Evolutionary conservation across 139 green algal species (phyloP).

Genomic region (Micromonas pusilla): DNA sequence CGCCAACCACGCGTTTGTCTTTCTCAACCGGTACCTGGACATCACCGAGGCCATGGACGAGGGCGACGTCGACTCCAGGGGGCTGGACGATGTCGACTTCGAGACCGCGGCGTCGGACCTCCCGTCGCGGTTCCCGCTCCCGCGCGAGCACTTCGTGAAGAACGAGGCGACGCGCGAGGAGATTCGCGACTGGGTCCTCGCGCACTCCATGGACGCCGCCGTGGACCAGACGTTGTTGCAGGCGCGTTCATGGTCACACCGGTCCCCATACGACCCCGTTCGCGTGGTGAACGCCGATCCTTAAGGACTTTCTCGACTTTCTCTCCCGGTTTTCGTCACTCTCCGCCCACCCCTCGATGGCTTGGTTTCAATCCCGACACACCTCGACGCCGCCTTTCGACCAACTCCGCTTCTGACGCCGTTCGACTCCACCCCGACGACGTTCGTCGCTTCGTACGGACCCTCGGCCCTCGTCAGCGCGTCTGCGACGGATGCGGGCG

Average conservation of each 20-base stretch:
- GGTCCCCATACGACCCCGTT: too few species aligned
- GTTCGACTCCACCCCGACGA: too few species aligned
- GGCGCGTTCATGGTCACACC: too few species aligned
- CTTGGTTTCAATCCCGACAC: too few species aligned
- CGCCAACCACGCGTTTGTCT: slow-evolving; percentile 70
- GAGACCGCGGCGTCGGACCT: slow-evolving; percentile 56
- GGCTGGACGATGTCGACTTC: slow-evolving; percentile 68
- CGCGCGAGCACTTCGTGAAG: slow-evolving; percentile 47
- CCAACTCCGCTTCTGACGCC: too few species aligned
- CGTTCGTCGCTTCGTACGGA: too few species aligned
- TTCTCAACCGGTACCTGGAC: slow-evolving; percentile 78
- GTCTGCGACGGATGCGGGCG: background rate
- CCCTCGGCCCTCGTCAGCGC: too few species aligned
- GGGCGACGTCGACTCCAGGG: slow-evolving; percentile 10
- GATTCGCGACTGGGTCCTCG: slow-evolving; percentile 59
- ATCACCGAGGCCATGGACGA: slow-evolving; percentile 73
- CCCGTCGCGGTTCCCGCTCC: slow-evolving; percentile 60
- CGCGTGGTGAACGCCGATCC: too few species aligned
- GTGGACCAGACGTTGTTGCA: slow-evolving; percentile 56
- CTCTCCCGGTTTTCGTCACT: too few species aligned
- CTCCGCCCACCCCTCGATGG: too few species aligned
- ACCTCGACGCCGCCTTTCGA: too few species aligned
- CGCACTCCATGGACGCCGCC: slow-evolving; percentile 57
- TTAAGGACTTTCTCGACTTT: too few species aligned
- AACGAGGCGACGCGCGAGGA: slow-evolving; percentile 51